Evolutionary conservation across 148 eudicot species (phyloP).

Genomic region (Vaccinium corymbosum): DNA sequence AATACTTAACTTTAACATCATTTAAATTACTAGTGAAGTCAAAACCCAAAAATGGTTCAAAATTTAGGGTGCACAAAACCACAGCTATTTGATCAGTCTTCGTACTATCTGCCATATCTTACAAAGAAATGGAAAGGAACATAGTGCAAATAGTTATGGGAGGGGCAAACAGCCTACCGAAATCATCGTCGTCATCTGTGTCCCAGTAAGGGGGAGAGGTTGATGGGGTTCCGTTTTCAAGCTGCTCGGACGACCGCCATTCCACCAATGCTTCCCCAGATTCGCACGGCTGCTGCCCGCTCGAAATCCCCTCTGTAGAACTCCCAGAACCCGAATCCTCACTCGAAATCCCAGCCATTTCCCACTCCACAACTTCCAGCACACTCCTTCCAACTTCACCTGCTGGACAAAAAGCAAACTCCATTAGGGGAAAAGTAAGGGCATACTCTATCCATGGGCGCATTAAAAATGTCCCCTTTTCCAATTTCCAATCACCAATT

Average conservation of each 20-base stretch:
- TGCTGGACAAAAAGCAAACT: constrained; percentile 23
- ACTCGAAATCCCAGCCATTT: constrained; percentile 64
- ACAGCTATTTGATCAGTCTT: constrained; percentile 5
- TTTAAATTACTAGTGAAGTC: not conserved
- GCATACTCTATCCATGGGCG: not conserved
- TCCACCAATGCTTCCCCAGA: constrained; percentile 72
- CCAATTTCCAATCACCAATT: constrained; percentile 1
- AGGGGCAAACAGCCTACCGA: constrained; percentile 31
- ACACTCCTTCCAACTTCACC: constrained; percentile 40
- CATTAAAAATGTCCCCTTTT: not conserved
- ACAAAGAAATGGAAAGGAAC: not conserved
- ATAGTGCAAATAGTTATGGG: not conserved
- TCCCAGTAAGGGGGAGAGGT: constrained; percentile 98
- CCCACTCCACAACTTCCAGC: constrained; percentile 32
- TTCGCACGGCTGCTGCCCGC: constrained; percentile 48
- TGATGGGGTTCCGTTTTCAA: constrained; percentile 80
- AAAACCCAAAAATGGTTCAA: not conserved
- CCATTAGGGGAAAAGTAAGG: not conserved
- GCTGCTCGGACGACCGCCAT: constrained; percentile 87
- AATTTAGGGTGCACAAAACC: not conserved
- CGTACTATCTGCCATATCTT: not conserved
- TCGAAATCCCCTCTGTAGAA: constrained; percentile 48
- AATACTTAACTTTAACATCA: not conserved
- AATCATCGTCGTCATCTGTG: constrained; percentile 70
- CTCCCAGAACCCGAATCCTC: constrained; percentile 63